Percentiles rank a stretch among this genome's conserved stretches.
Evolutionary conservation across 2,329 filamentous ascomycete species (phyloP).

Genomic region (Exophiala sp.): DNA sequence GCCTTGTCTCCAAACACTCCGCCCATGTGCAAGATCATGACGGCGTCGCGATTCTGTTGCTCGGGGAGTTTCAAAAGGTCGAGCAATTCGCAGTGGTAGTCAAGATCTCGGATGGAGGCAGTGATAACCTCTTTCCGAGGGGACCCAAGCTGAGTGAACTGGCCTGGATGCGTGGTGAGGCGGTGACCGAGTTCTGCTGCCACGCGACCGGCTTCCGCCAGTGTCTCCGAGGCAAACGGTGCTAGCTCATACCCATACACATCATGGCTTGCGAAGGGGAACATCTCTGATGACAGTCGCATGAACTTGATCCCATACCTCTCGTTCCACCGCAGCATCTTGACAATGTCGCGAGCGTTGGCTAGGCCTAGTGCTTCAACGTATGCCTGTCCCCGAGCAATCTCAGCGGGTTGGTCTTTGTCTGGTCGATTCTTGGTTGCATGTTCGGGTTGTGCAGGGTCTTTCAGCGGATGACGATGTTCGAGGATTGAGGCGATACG

Average conservation of each 20-base stretch:
- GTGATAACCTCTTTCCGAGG: slow-evolving; percentile 70
- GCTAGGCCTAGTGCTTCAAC: slow-evolving; percentile 71
- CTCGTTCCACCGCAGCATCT: slow-evolving; percentile 88
- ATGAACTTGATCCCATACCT: slow-evolving; percentile 88
- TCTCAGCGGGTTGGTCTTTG: slow-evolving; percentile 60
- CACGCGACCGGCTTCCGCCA: slow-evolving; percentile 70
- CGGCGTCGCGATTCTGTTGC: slow-evolving; percentile 74
- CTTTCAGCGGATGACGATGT: slow-evolving; percentile 71
- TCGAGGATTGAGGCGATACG: slow-evolving; percentile 86
- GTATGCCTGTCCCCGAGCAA: slow-evolving; percentile 62
- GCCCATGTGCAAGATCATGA: slow-evolving; percentile 93
- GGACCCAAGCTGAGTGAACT: slow-evolving; percentile 86
- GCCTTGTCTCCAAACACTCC: slow-evolving; percentile 82
- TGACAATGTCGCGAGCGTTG: slow-evolving; percentile 75
- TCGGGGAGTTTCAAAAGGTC: slow-evolving; percentile 67
- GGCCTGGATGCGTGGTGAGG: slow-evolving; percentile 83
- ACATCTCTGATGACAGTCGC: slow-evolving; percentile 91
- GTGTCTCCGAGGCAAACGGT: slow-evolving; percentile 70
- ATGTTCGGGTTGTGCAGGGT: slow-evolving; percentile 71
- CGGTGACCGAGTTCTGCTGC: slow-evolving; percentile 74
- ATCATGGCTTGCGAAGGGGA: slow-evolving; percentile 85
- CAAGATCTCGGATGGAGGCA: slow-evolving; percentile 71
- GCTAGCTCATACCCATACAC: slow-evolving; percentile 80
- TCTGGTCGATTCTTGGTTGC: slow-evolving; percentile 81
- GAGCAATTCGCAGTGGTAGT: slow-evolving; percentile 83